A percentile compares a stretch with the other conserved stretches of the same genome.
Conservation (phyloP, 352 stramenopile species). For the Globisporangium spiculum region DNA sequence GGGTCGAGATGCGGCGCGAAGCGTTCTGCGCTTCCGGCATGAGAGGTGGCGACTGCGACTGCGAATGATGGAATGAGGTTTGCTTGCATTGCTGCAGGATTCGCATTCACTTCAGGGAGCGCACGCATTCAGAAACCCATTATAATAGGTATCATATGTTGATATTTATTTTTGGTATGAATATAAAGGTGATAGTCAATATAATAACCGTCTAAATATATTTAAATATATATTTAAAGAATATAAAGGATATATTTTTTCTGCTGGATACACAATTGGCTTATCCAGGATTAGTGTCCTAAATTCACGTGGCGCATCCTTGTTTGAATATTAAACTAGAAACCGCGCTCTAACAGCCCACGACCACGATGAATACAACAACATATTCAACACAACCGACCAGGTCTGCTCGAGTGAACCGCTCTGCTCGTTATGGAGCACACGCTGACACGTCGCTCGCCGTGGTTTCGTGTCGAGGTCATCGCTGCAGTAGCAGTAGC, state of each 20-base stretch:
- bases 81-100: not conserved
- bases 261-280: not conserved
- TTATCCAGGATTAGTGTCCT: not conserved
- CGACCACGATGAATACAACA: not conserved
- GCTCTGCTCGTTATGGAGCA: not conserved
- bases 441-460: not conserved
- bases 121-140: not conserved
- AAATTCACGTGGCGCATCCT: not conserved
- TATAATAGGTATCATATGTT: not conserved
- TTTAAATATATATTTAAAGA: too few species aligned
- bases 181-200: too few species aligned
- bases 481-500: not conserved
- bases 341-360: not conserved
- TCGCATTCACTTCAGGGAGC: constrained; percentile 4
- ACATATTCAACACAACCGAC: not conserved
- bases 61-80: not conserved
- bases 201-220: too few species aligned
- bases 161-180: not conserved
- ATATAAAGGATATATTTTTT: not conserved
- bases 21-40: constrained; percentile 12
- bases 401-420: not conserved
- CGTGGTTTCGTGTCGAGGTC: not conserved
- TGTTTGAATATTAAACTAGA: not conserved
- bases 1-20: constrained; percentile 23
- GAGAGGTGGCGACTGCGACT: not conserved